Evolutionary conservation across 352 stramenopile species (phyloP).

Genomic region (Thraustotheca clavata): DNA sequence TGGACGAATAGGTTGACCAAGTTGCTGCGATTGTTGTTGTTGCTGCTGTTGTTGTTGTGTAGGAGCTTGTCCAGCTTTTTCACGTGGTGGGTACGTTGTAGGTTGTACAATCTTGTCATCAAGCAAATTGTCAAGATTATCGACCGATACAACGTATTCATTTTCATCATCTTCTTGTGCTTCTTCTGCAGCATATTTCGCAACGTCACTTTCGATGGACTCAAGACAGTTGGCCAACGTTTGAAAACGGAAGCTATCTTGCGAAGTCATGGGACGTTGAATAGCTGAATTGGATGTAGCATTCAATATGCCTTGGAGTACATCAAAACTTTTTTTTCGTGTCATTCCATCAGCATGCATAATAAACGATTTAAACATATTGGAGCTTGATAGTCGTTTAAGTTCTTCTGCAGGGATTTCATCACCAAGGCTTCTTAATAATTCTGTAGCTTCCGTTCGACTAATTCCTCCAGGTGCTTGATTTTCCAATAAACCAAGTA

Average conservation of each 20-base stretch:
- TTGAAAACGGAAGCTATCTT: constrained; percentile 82
- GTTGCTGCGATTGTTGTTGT: constrained; percentile 14
- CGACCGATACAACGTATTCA: constrained; percentile 72
- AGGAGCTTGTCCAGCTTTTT: constrained; percentile 28
- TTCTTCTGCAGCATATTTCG: constrained; percentile 36
- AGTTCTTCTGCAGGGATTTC: constrained; percentile 61
- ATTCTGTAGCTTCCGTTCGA: constrained; percentile 30
- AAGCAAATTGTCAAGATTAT: constrained; percentile 79
- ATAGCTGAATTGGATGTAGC: constrained; percentile 76
- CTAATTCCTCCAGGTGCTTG: constrained; percentile 33
- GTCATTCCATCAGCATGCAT: constrained; percentile 38
- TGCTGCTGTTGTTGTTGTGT: constrained; percentile 9
- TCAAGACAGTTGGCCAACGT: constrained; percentile 67
- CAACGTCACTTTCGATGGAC: constrained; percentile 72
- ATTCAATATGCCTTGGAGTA: constrained; percentile 83
- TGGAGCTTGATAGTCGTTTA: constrained; percentile 61
- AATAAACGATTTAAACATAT: constrained; percentile 78
- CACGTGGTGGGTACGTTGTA: neutral
- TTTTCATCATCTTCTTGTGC: constrained; percentile 70
- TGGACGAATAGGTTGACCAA: neutral
- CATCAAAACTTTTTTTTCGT: constrained; percentile 79
- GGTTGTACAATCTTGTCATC: constrained; percentile 34
- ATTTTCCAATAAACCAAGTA: constrained; percentile 81
- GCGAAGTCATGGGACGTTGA: constrained; percentile 80
- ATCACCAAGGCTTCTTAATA: constrained; percentile 73